phyloP scores from a whole-genome alignment of 495 filamentous ascomycete species.

The Hypoxylon intermedium region DNA sequence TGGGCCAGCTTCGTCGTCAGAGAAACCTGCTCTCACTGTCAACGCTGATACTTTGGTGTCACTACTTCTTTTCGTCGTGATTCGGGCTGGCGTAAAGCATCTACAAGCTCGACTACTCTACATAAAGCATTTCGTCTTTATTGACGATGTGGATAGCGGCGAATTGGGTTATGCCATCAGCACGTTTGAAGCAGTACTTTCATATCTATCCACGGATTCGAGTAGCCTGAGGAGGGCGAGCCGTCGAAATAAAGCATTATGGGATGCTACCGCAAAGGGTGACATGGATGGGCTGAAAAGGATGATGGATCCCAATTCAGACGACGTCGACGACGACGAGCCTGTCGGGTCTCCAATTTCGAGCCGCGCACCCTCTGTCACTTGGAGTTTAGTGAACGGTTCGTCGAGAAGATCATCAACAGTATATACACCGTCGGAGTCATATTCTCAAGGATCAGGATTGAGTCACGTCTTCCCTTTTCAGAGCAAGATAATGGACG shows the following conservation, averaged over 20 bases:
- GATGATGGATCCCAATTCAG: constrained; percentile 72
- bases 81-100: constrained; percentile 86
- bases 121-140: constrained; percentile 95
- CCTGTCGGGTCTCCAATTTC: constrained; percentile 45
- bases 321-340: constrained; percentile 52
- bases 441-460: constrained; percentile 64
- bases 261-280: constrained; percentile 82
- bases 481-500: constrained; percentile 60
- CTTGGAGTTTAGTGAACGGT: constrained; percentile 55
- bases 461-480: constrained; percentile 91
- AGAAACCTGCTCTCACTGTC: constrained; percentile 72
- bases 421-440: constrained; percentile 51
- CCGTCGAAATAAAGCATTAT: constrained; percentile 81
- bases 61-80: constrained; percentile 88
- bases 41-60: constrained; percentile 97
- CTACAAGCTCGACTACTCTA: constrained; percentile 87
- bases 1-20: constrained; percentile 35
- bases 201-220: constrained; percentile 86
- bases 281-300: constrained; percentile 75
- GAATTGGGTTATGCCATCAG: constrained; percentile 97
- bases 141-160: constrained; percentile 95
- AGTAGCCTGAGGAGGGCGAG: constrained; percentile 83
- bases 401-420: constrained; percentile 54
- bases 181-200: constrained; percentile 93
- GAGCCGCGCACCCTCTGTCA: constrained; percentile 48